Percentiles rank a stretch among this genome's conserved stretches.
phyloP scores from a whole-genome alignment of 2,329 filamentous ascomycete species.

The Hypoxylon sp. region DNA sequence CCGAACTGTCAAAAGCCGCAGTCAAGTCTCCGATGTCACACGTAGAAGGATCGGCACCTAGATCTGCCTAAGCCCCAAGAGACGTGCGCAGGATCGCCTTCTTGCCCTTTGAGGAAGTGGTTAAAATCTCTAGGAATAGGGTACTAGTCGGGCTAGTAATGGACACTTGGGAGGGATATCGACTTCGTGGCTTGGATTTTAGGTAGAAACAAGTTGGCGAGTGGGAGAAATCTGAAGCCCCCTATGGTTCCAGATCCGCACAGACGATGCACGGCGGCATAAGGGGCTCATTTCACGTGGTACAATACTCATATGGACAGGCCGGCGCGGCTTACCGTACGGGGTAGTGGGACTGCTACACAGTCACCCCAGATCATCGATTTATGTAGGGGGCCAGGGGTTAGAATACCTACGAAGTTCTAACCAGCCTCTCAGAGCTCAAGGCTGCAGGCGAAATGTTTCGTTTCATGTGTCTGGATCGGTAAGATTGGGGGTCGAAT shows the following conservation, averaged over 20 bases:
- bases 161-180: slow-evolving; percentile 6
- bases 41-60: slow-evolving; percentile 32
- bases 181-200: background rate
- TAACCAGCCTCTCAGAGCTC: slow-evolving; percentile 13
- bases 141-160: background rate
- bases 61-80: slow-evolving; percentile 16
- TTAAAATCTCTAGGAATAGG: background rate
- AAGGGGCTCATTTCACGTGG: slow-evolving; percentile 25
- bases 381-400: slow-evolving; percentile 25
- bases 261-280: slow-evolving; percentile 21
- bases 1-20: slow-evolving; percentile 30
- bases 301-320: slow-evolving; percentile 8
- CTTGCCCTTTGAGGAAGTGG: background rate
- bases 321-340: slow-evolving; percentile 24
- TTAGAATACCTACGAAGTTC: background rate
- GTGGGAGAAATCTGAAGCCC: slow-evolving; percentile 11
- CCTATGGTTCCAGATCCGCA: slow-evolving; percentile 12
- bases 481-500: slow-evolving; percentile 31
- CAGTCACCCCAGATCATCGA: slow-evolving; percentile 37
- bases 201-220: slow-evolving; percentile 2
- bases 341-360: slow-evolving; percentile 28
- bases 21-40: slow-evolving; percentile 30
- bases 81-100: slow-evolving; percentile 12
- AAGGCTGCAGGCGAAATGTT: slow-evolving; percentile 17
- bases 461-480: slow-evolving; percentile 32